A percentile compares a stretch with the other conserved stretches of the same genome.
phyloP scores from a whole-genome alignment of 2,329 filamentous ascomycete species.

The Pseudocercospora vitis region DNA sequence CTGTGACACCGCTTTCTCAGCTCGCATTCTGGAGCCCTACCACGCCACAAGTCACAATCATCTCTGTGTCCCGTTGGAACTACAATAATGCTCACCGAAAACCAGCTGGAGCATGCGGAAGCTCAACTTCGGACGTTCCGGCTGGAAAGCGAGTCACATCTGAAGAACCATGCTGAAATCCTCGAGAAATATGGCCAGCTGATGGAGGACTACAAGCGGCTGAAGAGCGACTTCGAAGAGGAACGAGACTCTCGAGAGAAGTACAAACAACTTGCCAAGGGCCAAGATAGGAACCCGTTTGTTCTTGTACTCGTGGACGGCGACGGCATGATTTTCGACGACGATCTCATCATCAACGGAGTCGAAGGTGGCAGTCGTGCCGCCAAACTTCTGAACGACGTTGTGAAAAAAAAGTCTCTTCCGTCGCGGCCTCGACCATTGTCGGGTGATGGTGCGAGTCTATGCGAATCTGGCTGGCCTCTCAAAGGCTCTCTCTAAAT shows the following conservation, averaged over 20 bases:
- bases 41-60: background rate
- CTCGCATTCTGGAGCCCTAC: background rate
- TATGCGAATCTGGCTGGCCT: conserved; percentile 50
- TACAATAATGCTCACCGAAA: conserved; percentile 24
- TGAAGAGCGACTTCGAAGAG: conserved; percentile 60
- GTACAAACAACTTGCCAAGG: conserved; percentile 55
- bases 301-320: conserved; percentile 63
- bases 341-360: conserved; percentile 33
- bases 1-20: background rate
- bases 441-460: conserved; percentile 51
- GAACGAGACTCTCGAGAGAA: conserved; percentile 55
- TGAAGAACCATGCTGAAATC: conserved; percentile 34
- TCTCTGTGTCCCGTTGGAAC: too few relatives aligned
- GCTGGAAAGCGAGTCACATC: conserved; percentile 23
- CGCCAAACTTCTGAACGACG: conserved; percentile 55
- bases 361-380: conserved; percentile 57
- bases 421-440: conserved; percentile 50
- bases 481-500: conserved; percentile 48
- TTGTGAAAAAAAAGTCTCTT: conserved; percentile 51
- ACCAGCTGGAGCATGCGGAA: conserved; percentile 22
- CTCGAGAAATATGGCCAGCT: conserved; percentile 45
- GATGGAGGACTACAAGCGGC: conserved; percentile 55
- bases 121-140: conserved; percentile 30
- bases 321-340: conserved; percentile 55
- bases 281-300: conserved; percentile 56